Conservation (phyloP, 2,329 filamentous ascomycete genomes). For the Phialophora expanda region DNA sequence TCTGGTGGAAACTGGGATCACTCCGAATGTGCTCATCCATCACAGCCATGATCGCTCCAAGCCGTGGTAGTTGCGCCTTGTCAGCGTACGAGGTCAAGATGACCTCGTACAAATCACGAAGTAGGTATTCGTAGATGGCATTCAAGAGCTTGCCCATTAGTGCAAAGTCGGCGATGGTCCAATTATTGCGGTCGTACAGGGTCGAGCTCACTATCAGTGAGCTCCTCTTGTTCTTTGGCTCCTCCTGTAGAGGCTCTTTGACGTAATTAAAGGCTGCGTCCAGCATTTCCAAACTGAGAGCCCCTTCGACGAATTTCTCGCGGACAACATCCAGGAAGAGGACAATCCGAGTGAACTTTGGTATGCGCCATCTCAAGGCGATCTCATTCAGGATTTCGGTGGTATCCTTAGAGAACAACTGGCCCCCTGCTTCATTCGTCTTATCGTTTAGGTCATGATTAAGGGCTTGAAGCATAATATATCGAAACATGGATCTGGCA, state of each 20-base stretch:
- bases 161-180: constrained; percentile 72
- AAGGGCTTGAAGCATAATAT: constrained; percentile 78
- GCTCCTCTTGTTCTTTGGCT: constrained; percentile 61
- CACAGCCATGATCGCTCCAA: constrained; percentile 79
- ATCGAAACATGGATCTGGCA: constrained; percentile 79
- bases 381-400: constrained; percentile 84
- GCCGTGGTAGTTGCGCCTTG: constrained; percentile 72
- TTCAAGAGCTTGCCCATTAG: constrained; percentile 76
- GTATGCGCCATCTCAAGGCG: constrained; percentile 85
- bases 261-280: constrained; percentile 82
- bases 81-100: constrained; percentile 85
- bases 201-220: constrained; percentile 52
- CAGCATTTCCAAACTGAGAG: constrained; percentile 79
- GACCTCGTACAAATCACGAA: constrained; percentile 86
- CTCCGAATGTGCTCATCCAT: constrained; percentile 80
- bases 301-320: constrained; percentile 82
- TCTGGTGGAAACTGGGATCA: constrained; percentile 76
- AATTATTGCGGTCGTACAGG: constrained; percentile 65
- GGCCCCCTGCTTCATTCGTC: constrained; percentile 56
- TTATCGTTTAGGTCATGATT: constrained; percentile 64
- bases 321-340: constrained; percentile 82
- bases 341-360: constrained; percentile 78
- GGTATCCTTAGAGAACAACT: constrained; percentile 73
- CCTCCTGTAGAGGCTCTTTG: constrained; percentile 72
- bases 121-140: constrained; percentile 76